Evolutionary conservation across 2,329 filamentous ascomycete genomes (phyloP), one percentile per base, ranked within the genome.

Genomic region (Arthrobotrys pseudoclavata): DNA sequence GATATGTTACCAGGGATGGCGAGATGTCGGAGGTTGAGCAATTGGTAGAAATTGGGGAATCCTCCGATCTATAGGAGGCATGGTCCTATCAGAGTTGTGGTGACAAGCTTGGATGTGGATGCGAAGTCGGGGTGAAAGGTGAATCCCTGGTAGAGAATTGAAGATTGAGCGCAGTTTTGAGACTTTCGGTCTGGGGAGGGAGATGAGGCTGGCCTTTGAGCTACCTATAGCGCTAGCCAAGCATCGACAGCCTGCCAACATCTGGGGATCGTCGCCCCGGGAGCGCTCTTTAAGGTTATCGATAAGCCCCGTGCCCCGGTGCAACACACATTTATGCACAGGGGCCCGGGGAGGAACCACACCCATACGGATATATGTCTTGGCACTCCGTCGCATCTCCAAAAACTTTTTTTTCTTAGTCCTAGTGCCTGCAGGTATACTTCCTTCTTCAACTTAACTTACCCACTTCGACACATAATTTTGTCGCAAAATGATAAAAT

Each of bases 341-440:
- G 31, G 29, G 52, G n/a, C 20, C 55, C 12, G 55, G 55, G 55
- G 4, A n/a, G 18, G 2, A 3, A 42, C 6, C 12, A 24, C 24
- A 40, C 37, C 2, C 7, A 12, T 34, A 12, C 7, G 13, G 9
- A 9, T 3, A 1, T 12, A 34, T 45, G 66, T 47, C 72, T 76
- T 76, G 72, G 72, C 72, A 10, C 42, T 29, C 42, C 34, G 66
- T 69, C 64, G 72, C 72, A 76, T 64, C 63, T 52, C 64, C 45
- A 64, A 76, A 76, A 69, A 61, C 40, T 70, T 76, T 76, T 76
- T 76, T 76, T 69, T 69, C 40, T 48, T 60, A 60, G 34, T 18
- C 34, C n/a, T 3, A 26, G 55, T 4, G 29, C 24, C 4, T 40
- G 2, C 26, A 18, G 1, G 26, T 10, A 34, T 5, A 53, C 26